Conservation (phyloP, 257 asterid species). For the Penstemon eatonii region DNA sequence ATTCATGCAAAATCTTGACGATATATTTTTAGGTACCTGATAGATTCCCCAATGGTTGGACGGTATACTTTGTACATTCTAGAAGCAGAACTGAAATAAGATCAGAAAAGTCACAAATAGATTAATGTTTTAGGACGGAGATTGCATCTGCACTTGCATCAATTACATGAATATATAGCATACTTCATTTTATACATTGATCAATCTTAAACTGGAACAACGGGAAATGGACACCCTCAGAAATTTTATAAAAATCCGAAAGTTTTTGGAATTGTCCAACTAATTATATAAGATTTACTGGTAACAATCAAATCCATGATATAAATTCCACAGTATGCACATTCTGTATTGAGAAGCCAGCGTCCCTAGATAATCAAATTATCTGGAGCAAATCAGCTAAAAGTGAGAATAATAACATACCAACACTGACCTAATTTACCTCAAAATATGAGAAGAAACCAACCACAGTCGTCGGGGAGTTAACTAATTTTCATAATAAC, state of each 20-base stretch:
- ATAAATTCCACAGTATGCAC: slow-evolving; percentile 6
- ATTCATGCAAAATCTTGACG: slow-evolving; percentile 25
- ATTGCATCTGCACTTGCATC: slow-evolving; percentile 12
- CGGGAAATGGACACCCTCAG: not conserved
- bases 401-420: not conserved
- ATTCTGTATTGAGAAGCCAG: not conserved
- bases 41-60: slow-evolving; percentile 88
- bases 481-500: not conserved
- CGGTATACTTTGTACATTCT: slow-evolving; percentile 80
- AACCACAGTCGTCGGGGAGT: no score
- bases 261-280: slow-evolving; percentile 7
- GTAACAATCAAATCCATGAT: not conserved
- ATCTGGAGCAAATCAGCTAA: not conserved
- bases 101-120: slow-evolving; percentile 27
- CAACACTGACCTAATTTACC: not conserved
- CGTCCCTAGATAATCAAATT: not conserved
- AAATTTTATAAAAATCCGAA: not conserved
- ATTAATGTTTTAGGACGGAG: slow-evolving; percentile 15
- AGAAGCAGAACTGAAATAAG: slow-evolving; percentile 64
- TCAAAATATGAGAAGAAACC: not conserved
- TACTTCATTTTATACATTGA: slow-evolving; percentile 2
- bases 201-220: slow-evolving; percentile 12
- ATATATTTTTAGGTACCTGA: slow-evolving; percentile 53
- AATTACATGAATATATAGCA: not conserved
- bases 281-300: slow-evolving; percentile 8